Evolutionary conservation across 805 yeast species (phyloP), one percentile per base, ranked within the genome.

Genomic region (Blastobotrys mokoenaii): DNA sequence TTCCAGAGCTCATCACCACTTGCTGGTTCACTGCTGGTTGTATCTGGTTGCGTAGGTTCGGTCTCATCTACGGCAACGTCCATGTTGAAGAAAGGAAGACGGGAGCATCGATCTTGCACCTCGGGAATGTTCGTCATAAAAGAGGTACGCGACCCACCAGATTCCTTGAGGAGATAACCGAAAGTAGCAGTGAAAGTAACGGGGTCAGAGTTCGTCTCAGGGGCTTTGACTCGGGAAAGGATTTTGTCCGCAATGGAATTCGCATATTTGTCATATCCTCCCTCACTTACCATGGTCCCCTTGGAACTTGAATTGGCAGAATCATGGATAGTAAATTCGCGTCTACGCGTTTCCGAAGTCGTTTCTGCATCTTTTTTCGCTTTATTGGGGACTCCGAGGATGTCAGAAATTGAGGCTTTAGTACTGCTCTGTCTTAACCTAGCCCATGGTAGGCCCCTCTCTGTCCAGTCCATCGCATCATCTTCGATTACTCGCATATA

Each of bases 111-210:
- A 17, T 50, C 47, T 8, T 50, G 35, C 8, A 60, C 47, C 17
- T 44, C 48, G 0, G 67, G 66, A 10, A 61, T 53, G 41, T 59
- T 56, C 3, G 65, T 45, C 18, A 48, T 45, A 43, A 63, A 63
- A 1, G 55, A 9, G 12, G 16, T 18, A 47, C 40, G 11, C 55
- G 57, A 2, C 46, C 38, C 11, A 14, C 15, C 31, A 8, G 38
- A 10, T 2, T 48, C 46, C 39, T 62, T 64, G 34, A 62, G 48
- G 1, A 63, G 27, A 36, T 51, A 53, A 1, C 67, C 67, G 16
- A 59, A 54, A 1, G 65, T 58, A 10, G 62, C 59, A 1, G 64
- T 57, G 39, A 60, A 34, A 2, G 64, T 57, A 1, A 51, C 36
- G n/a, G 54, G 51, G n/a, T 10, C 18, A 40, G 41, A 10, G 12